Evolutionary conservation across 2,329 filamentous ascomycete species (phyloP).

Genomic region (Paracorniculantispora psalliotae): DNA sequence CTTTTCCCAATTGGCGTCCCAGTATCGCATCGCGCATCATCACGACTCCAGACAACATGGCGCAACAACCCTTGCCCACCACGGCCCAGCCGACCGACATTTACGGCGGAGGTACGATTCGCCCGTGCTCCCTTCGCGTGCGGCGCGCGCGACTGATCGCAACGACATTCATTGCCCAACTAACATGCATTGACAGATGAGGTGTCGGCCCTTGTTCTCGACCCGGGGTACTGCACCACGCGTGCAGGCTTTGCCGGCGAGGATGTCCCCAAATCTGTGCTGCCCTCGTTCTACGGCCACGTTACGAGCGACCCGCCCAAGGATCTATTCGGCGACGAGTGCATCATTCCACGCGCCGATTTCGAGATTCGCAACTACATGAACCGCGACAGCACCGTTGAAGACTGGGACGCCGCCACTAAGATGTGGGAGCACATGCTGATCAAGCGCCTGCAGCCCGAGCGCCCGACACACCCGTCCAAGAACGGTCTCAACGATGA

Average conservation of each 20-base stretch:
- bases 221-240: conserved; percentile 85
- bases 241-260: conserved; percentile 97
- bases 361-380: conserved; percentile 91
- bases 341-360: conserved; percentile 68
- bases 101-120: conserved; percentile 55
- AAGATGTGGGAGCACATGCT: conserved; percentile 92
- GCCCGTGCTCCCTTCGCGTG: conserved; percentile 13
- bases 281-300: conserved; percentile 83
- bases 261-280: conserved; percentile 89
- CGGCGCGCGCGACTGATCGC: conserved; percentile 2
- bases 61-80: conserved; percentile 51
- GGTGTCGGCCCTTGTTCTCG: conserved; percentile 92
- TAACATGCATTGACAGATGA: conserved; percentile 60
- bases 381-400: conserved; percentile 80
- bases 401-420: conserved; percentile 91
- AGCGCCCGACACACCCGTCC: conserved; percentile 61
- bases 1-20: conserved; percentile 23
- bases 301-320: conserved; percentile 41
- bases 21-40: conserved; percentile 12
- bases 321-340: conserved; percentile 84
- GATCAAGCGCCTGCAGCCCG: conserved; percentile 78
- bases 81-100: conserved; percentile 56
- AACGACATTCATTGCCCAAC: conserved; percentile 4
- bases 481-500: conserved; percentile 77
- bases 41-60: conserved; percentile 37